Evolutionary conservation across 495 filamentous ascomycete genomes (phyloP).

Genomic region (Trichocladium antarcticum): DNA sequence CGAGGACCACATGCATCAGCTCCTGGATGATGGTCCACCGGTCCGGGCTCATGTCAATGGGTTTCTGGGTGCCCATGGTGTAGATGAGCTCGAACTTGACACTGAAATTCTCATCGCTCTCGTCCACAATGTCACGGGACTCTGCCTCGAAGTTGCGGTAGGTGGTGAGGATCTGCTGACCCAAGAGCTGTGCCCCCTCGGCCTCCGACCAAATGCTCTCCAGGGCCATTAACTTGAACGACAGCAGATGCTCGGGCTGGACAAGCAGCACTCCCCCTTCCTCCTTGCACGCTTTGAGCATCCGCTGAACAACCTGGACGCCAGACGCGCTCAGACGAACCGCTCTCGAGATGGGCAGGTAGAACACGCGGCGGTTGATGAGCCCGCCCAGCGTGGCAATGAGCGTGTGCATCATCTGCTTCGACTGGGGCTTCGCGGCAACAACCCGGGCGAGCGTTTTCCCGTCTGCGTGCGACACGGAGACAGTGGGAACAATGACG

Average conservation of each 20-base stretch:
- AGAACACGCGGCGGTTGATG: conserved; percentile 45
- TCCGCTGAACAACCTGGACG: conserved; percentile 20
- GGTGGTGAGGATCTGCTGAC: conserved; percentile 26
- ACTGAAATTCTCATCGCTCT: conserved; percentile 56
- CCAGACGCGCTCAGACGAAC: conserved; percentile 24
- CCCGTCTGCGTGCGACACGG: conserved; percentile 44
- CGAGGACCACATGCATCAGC: conserved; percentile 30
- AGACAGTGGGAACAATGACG: conserved; percentile 56
- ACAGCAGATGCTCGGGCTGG: conserved; percentile 61
- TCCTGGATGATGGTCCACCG: conserved; percentile 52
- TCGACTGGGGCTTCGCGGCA: conserved; percentile 50
- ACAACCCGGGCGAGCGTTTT: conserved; percentile 45
- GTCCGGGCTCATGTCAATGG: conserved; percentile 45
- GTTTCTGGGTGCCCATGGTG: conserved; percentile 47
- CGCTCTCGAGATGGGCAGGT: conserved; percentile 51
- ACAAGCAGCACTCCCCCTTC: conserved; percentile 45
- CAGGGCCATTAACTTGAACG: conserved; percentile 54
- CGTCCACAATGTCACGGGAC: conserved; percentile 50
- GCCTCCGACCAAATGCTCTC: conserved; percentile 33
- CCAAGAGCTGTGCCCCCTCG: conserved; percentile 8
- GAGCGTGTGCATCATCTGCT: conserved; percentile 54
- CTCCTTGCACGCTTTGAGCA: conserved; percentile 39
- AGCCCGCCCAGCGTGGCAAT: conserved; percentile 49
- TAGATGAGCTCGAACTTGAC: conserved; percentile 56
- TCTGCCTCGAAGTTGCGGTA: conserved; percentile 33